Evolutionary conservation across 176 grass and related monocot genomes (phyloP).

Genomic region (Olyra latifolia): DNA sequence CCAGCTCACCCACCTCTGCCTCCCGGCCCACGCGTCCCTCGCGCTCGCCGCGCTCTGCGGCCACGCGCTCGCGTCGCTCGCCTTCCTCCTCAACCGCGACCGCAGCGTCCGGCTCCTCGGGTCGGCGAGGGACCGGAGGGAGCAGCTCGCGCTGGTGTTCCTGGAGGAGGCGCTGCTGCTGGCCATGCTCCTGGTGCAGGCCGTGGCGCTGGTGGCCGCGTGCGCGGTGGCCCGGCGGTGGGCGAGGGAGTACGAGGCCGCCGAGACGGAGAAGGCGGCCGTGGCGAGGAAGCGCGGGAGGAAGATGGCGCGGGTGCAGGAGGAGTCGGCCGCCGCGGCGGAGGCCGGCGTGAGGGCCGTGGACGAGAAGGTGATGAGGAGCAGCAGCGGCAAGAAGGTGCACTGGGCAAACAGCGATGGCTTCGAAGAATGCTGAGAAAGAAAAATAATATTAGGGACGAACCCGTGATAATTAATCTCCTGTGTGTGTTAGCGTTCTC

Average conservation of each 20-base stretch:
- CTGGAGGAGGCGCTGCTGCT: constrained; percentile 57
- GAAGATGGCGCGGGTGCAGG: constrained; percentile 58
- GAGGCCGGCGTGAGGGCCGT: constrained; percentile 41
- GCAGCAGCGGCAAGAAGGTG: constrained; percentile 33
- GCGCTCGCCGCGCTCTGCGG: constrained; percentile 47
- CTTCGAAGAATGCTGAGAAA: constrained; percentile 40
- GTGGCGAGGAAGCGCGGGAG: constrained; percentile 47
- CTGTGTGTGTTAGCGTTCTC: background rate
- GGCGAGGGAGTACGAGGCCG: constrained; percentile 49
- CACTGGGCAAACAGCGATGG: constrained; percentile 37
- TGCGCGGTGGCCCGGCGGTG: constrained; percentile 47
- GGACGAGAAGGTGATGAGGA: constrained; percentile 49
- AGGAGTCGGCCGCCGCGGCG: constrained; percentile 42
- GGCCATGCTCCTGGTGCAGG: constrained; percentile 59
- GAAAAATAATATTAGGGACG: background rate
- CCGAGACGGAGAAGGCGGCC: constrained; percentile 48
- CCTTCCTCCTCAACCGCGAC: constrained; percentile 53
- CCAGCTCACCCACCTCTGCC: constrained; percentile 55
- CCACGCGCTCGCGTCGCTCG: constrained; percentile 45
- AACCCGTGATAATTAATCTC: background rate
- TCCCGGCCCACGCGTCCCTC: constrained; percentile 41
- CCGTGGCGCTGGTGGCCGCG: constrained; percentile 32
- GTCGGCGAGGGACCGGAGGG: constrained; percentile 53
- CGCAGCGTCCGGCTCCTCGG: constrained; percentile 44
- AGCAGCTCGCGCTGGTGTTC: constrained; percentile 53